Base-by-base conservation (phyloP, 768 basidiomycete species). In the Pleurotus citrinopileatus region DNA sequence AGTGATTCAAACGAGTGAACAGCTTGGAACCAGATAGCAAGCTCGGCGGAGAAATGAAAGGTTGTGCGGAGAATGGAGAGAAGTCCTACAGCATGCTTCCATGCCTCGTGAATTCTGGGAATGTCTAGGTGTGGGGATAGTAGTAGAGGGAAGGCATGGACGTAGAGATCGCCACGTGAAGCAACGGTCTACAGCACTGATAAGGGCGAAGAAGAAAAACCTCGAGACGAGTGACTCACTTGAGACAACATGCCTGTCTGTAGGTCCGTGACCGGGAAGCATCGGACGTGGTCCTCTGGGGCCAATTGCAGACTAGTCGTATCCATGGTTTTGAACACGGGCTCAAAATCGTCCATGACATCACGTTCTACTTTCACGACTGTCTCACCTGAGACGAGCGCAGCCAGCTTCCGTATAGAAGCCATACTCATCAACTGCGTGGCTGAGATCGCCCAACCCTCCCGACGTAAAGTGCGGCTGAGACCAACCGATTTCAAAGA, bases 221-320 rank as follows among this genome's bases (percentile, higher is more conserved):
- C 19, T 13, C 25, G 26, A 13, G 52, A 37, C 52, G 23, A 45
- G 10, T 27, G 17, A 53, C 63, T 37, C 54, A 76, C 78, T 67
- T 79, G 77, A 2, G 78, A 77, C 37, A 79, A 58, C 76, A 79
- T 78, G 9, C 78, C 78, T 13, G 74, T 66, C 61, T 79, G 78
- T 17, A 79, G 64, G 19, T 65, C 67, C 4, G 77, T 79, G 4
- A 73, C 72, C 9, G 76, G 76, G 55, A 65, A 73, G 20, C 73
- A 48, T 10, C 57, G 54, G 5, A 73, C 65, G 22, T 64, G 54
- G 51, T 79, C 77, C 5, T 60, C 60, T 20, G 52, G 25, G 25
- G 58, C 47, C 13, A 67, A 52, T 40, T 61, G 59, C 46, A 67
- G 7, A 23, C 61, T 54, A 36, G 60, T 58, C 8, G 28, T 40